Base-by-base conservation (phyloP, 1,284 basidiomycete species). In the Rugosomyces carneus region DNA sequence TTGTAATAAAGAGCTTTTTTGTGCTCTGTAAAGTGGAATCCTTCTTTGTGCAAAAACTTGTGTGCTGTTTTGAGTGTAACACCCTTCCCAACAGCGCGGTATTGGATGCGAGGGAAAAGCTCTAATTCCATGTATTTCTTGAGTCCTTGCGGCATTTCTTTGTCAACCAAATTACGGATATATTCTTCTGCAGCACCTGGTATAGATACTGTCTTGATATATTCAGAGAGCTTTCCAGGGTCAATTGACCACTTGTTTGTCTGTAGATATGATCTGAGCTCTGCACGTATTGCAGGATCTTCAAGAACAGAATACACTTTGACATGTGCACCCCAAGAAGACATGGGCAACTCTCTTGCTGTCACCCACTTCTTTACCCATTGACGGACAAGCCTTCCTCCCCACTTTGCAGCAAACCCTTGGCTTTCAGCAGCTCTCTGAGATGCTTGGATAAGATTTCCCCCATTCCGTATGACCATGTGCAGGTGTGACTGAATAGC, bases 1-100 rank as follows among this genome's bases (percentile, higher is more conserved):
- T 68, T 62, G 50, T 51, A 61, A 53, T 62, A 68, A 11, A 64
- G 36, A 3, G 50, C 57, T 40, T 64, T 66, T 42, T 59, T 53
- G 46, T 60, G 54, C 36, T 48, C 47, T 2, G 45, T 58, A 34
- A 53, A 64, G 5, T 27, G 23, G 23, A 53, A 57, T 21, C 55
- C 56, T 29, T 51, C 49, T 6, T 36, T 29, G 15, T 27, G 42
- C 21, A 58, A 48, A 5, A 5, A 26, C 5, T 10, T 5, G 10
- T 26, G 24, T 5, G 24, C 24, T 26, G 24, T 26, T 10, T 10
- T 5, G 10, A 26, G 24, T 10, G 24, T 5, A 10, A 26, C 24
- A 5, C 24, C 24, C 10, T 10, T 49, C 9, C 24, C 47, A 15
- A 51, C 50, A 23, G 55, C 55, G 10, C 57, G 9, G 11, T n/a